phyloP scores from a whole-genome alignment of 805 yeast genomes.

The Zygosaccharomyces kombuchaensis region DNA sequence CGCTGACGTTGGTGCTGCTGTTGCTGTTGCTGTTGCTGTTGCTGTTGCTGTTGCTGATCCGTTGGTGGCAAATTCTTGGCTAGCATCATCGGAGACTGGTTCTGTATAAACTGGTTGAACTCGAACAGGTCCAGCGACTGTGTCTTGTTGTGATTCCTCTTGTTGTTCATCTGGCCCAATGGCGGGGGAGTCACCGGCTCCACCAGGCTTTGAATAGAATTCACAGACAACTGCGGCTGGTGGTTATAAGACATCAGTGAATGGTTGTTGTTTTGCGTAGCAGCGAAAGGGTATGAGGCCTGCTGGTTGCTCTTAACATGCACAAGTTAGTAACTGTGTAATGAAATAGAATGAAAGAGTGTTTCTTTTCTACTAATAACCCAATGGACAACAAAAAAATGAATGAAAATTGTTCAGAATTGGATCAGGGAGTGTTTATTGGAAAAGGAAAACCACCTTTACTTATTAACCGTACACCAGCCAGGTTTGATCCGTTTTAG shows the following conservation, averaged over 20 bases:
- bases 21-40: slow-evolving; percentile 7
- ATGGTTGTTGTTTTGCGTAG: slow-evolving; percentile 4
- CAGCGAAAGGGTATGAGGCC: slow-evolving; percentile 14
- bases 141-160: slow-evolving; percentile 29
- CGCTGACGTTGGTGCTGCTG: slow-evolving; percentile 11
- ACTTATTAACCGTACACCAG: slow-evolving; percentile 8
- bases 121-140: slow-evolving; percentile 32
- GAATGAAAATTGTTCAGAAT: slow-evolving; percentile 3
- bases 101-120: slow-evolving; percentile 27
- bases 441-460: slow-evolving; percentile 4
- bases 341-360: neutral
- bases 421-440: slow-evolving; percentile 6
- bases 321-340: slow-evolving; percentile 3
- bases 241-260: slow-evolving; percentile 21
- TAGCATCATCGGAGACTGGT: slow-evolving; percentile 20
- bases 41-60: slow-evolving; percentile 11
- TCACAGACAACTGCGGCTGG: slow-evolving; percentile 32
- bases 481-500: slow-evolving; percentile 6
- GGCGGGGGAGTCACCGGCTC: slow-evolving; percentile 53
- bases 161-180: slow-evolving; percentile 23
- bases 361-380: neutral
- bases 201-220: slow-evolving; percentile 37
- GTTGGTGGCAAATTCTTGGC: slow-evolving; percentile 15
- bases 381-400: slow-evolving; percentile 4
- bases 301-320: slow-evolving; percentile 12